These are phyloP conservation scores for Hypericum perforatum DNA, from an alignment of 345 rosid species.

Conservation along the genomic window DNA sequence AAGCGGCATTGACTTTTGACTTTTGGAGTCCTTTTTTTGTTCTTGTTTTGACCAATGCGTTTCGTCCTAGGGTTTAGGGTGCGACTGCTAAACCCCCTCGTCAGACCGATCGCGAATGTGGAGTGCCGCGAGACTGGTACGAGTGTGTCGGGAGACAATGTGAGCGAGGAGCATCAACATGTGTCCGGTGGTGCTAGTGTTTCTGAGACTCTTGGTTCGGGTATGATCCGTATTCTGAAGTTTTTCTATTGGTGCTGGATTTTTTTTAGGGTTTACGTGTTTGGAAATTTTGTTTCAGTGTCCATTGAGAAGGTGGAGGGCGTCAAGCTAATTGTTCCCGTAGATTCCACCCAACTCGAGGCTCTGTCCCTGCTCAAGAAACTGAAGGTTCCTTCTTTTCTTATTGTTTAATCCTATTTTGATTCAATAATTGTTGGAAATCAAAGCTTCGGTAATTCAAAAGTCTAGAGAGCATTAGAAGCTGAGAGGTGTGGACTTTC, in stretches of 20 bases:
- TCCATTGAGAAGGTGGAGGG: conserved; percentile 20
- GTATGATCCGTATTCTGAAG: too few species aligned
- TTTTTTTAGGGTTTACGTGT: background rate
- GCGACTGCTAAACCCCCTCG: conserved; percentile 21
- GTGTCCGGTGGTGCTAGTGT: too few species aligned
- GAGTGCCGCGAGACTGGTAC: conserved; percentile 10
- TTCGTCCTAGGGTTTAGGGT: conserved; percentile 41
- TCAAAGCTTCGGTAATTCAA: too few species aligned
- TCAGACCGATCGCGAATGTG: conserved; percentile 15
- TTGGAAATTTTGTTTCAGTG: conserved; percentile 14
- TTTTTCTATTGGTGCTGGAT: background rate
- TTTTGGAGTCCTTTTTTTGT: background rate
- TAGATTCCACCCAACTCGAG: conserved; percentile 71
- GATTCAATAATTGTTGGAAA: too few species aligned
- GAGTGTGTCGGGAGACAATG: conserved; percentile 9
- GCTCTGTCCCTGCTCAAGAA: conserved; percentile 54
- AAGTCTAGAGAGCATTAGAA: too few species aligned
- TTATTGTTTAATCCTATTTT: background rate
- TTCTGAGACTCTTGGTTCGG: too few species aligned
- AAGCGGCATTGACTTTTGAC: background rate
- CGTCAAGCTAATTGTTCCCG: conserved; percentile 27
- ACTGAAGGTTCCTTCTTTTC: conserved; percentile 46
- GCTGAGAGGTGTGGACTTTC: too few species aligned
- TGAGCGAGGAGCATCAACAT: too few species aligned
- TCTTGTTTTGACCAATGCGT: conserved; percentile 8